Percentiles rank a stretch among this genome's conserved stretches.
Conservation (phyloP, 805 yeast species). For the Tetrapisispora iriomotensis region DNA sequence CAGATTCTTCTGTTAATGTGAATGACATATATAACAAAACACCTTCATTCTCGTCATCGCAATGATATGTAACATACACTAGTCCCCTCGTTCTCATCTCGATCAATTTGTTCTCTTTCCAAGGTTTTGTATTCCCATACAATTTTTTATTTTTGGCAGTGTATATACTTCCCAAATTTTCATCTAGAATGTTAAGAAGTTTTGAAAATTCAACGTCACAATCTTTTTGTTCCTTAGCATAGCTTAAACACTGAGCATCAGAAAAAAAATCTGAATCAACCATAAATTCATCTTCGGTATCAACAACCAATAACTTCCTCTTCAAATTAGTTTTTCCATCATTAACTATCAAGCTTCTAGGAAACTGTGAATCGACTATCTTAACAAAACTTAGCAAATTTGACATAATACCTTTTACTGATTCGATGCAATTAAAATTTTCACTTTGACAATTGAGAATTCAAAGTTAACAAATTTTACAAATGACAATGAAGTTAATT, state of each 20-base stretch:
- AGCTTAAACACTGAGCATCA: neutral
- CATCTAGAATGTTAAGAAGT: conserved; percentile 13
- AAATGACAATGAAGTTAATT: neutral
- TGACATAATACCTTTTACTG: neutral
- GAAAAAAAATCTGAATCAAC: neutral
- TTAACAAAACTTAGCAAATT: neutral
- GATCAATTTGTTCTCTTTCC: conserved; percentile 20
- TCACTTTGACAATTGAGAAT: no score
- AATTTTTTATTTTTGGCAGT: conserved; percentile 8
- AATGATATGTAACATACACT: conserved; percentile 20
- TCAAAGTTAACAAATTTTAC: neutral
- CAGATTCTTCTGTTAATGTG: conserved; percentile 20
- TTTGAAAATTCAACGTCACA: neutral
- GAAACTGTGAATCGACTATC: conserved; percentile 3
- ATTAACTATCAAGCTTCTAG: neutral
- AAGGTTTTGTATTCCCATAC: conserved; percentile 15
- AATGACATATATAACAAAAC: conserved; percentile 18
- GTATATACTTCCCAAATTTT: conserved; percentile 19
- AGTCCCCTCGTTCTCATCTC: conserved; percentile 24
- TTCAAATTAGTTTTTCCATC: neutral
- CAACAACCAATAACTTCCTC: conserved; percentile 4
- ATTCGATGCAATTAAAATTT: neutral
- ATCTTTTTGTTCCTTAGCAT: neutral
- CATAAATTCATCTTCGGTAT: neutral
- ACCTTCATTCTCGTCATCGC: conserved; percentile 1